A percentile compares a stretch with the other conserved stretches of the same genome.
Conservation (phyloP, 2,329 filamentous ascomycete species). For the Fusarium abutilonis region DNA sequence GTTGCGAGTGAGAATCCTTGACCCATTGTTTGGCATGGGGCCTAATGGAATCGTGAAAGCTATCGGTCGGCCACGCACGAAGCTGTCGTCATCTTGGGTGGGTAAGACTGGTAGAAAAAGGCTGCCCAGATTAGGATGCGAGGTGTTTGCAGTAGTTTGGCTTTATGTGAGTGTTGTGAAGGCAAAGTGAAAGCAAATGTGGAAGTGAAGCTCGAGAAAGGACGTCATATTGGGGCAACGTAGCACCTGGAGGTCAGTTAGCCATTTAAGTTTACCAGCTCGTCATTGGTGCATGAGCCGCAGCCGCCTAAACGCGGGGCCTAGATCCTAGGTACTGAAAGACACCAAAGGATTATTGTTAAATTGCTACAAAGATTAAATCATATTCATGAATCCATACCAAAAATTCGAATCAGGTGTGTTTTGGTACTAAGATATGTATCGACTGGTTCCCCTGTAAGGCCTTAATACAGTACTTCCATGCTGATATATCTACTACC, state of each 20-base stretch:
- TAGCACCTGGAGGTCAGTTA: constrained; percentile 19
- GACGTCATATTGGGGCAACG: constrained; percentile 29
- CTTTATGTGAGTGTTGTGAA: neutral
- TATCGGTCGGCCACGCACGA: constrained; percentile 39
- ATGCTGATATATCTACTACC: too few species aligned
- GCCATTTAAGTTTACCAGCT: neutral
- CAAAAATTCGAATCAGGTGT: too few species aligned
- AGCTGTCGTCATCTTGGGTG: constrained; percentile 42
- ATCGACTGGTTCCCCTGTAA: too few species aligned
- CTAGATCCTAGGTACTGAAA: too few species aligned
- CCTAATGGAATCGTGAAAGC: constrained; percentile 37
- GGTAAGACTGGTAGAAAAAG: neutral
- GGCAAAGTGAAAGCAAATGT: constrained; percentile 10
- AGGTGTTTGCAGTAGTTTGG: neutral
- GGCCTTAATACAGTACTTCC: too few species aligned
- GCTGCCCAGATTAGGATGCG: neutral
- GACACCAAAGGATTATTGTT: too few species aligned
- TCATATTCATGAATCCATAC: too few species aligned
- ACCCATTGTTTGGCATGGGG: constrained; percentile 71
- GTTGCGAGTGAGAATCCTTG: constrained; percentile 96
- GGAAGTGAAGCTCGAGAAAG: constrained; percentile 19
- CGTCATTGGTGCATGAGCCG: constrained; percentile 17
- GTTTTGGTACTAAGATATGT: too few species aligned
- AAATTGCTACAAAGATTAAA: too few species aligned
- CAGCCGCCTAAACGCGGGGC: neutral